These are phyloP conservation scores for Imleria badia DNA, from an alignment of 768 basidiomycete genomes.

Conservation along the genomic window DNA sequence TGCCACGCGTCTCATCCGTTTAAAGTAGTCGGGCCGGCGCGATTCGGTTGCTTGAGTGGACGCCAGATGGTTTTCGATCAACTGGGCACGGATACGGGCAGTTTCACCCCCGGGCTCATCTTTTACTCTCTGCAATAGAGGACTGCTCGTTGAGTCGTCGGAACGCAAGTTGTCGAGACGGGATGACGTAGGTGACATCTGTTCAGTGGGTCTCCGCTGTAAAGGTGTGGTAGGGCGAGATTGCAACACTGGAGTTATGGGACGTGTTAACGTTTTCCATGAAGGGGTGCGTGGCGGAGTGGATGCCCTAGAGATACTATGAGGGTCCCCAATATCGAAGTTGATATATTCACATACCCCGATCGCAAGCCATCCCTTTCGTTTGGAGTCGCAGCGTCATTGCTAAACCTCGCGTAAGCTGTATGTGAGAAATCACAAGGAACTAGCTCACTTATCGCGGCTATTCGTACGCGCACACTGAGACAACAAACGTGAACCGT, in stretches of 20 bases:
- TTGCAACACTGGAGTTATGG: conserved; percentile 12
- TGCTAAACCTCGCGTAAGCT: conserved; percentile 8
- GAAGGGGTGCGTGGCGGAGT: conserved; percentile 17
- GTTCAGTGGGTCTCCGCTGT: neutral
- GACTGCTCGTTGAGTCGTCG: neutral
- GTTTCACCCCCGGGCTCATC: conserved; percentile 52
- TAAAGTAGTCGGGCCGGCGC: conserved; percentile 71
- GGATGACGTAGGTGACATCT: neutral
- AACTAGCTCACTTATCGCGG: conserved; percentile 13
- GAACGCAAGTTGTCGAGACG: neutral
- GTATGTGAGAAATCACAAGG: neutral
- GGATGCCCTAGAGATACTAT: conserved; percentile 10
- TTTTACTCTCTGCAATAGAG: neutral
- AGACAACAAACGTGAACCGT: conserved; percentile 13
- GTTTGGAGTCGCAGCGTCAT: neutral
- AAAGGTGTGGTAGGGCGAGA: conserved; percentile 14
- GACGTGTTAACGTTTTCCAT: conserved; percentile 15
- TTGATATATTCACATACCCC: conserved; percentile 11
- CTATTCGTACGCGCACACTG: conserved; percentile 1
- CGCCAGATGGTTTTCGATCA: conserved; percentile 48
- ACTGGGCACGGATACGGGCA: conserved; percentile 55
- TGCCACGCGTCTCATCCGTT: conserved; percentile 50
- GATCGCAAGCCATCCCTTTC: conserved; percentile 8
- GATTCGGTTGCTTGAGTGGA: conserved; percentile 56
- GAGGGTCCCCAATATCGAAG: neutral